Base-by-base conservation (phyloP, 768 basidiomycete species). In the Suillus discolor region DNA sequence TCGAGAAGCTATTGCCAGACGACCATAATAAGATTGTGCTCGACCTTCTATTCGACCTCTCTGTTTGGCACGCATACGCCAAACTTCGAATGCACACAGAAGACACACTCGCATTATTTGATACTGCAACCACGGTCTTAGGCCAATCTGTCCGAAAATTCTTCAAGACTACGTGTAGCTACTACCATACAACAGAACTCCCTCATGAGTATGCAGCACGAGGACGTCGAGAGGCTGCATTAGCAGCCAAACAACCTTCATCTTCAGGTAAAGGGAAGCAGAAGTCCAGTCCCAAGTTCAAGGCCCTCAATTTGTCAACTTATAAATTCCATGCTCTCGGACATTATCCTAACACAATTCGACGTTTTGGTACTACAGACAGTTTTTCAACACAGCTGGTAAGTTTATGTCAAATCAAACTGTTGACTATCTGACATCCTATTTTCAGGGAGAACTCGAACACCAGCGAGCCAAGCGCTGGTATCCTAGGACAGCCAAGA, bases 401-500 rank as follows among this genome's bases (percentile, higher is more conserved):
- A 54, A 16, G 71, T 64, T 16, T n/a, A 45, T 15, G 4, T 34
- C 12, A 42, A 61, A 42, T 28, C 18, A n/a, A 23, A 25, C 13
- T 6, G 6, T 61, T 2, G 28, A 4, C 15, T 18, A 28, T 61
- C 60, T 61, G 13, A 65, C 12, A 60, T 39, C 18, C 53, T 51
- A 36, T 49, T 49, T 49, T 59, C 12, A 82, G 81, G 9, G 81
- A 82, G 81, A 82, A 67, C 71, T 76, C 0, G 73, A 80, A 60
- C 82, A 84, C 60, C 63, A 71, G 0, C 65, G 49, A 0, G 67
- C 78, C 31, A 84, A 85, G 67, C 68, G 68, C 0, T 64, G 77
- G n/a, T 84, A 82, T 62, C 63, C 64, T 1, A 51, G 70, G 0
- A 80, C 80, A 0, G 80, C 79, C 66, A 81, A 81, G 63, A 73